Evolutionary conservation across 2,329 filamentous ascomycete genomes (phyloP), one percentile per base, ranked within the genome.

Genomic region (Penicillium sp.): DNA sequence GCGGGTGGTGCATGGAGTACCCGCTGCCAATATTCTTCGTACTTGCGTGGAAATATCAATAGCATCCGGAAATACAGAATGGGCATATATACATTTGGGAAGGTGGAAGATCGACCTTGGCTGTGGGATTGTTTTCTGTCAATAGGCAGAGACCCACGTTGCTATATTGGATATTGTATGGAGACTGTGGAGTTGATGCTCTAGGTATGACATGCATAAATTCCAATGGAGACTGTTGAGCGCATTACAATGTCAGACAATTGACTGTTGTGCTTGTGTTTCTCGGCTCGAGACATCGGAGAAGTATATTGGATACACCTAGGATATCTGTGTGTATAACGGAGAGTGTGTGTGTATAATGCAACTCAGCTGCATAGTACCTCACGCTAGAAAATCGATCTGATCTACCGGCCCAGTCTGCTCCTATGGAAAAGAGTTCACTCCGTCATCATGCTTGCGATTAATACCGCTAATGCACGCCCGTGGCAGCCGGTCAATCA

Each of bases 161-260:
- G 22, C 36, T 31, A 33, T 19, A 40, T 38, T 46, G 35, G 16
- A 25, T 22, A 14, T 8, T 12, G 35, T 38, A 40, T 45, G 45
- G 28, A n/a, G 55, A 35, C 19, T 11, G 55, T 51, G 41, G 41
- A 49, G 44, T 61, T 55, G 30, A 47, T 12, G 26, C 19, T 22
- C 22, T 5, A 58, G 55, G 57, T 63, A 64, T 64, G 61, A 60
- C 61, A 61, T 65, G 61, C 63, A 65, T 64, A 44, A 55, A 57
- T 59, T 58, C 38, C 5, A 30, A 55, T 50, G 43, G 41, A 31
- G 47, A 31, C 41, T 50, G 58, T 55, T 61, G 46, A 51, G 48
- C 33, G 41, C 47, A 28, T 45, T 55, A 33, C 26, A 26, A 30
- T 35, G 53, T 55, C 14, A 35, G 47, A 55, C 53, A 26, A 17